A percentile compares a stretch with the other conserved stretches of the same genome.
These are phyloP conservation scores for Quercus robur DNA, from an alignment of 306 rosid species.

Conservation along the genomic window DNA sequence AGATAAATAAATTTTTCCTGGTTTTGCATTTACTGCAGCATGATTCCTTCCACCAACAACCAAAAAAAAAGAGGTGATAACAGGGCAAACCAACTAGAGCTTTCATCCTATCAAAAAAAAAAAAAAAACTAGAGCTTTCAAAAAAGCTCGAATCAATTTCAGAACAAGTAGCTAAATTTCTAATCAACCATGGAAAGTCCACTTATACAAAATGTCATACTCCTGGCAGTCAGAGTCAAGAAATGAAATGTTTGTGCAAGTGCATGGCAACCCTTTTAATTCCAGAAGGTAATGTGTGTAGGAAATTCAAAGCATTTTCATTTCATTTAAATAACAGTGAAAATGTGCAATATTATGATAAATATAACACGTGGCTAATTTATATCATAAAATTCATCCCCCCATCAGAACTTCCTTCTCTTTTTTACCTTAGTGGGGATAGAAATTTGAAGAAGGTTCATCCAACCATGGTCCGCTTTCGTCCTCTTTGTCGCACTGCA, in stretches of 20 bases:
- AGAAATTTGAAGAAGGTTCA: slow-evolving; percentile 28
- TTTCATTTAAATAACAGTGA: background rate
- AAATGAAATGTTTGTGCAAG: background rate
- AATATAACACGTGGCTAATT: slow-evolving; percentile 6
- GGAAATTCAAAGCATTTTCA: background rate
- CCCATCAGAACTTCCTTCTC: background rate
- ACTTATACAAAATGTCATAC: background rate
- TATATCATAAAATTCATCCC: slow-evolving; percentile 4
- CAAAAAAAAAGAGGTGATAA: too few species aligned
- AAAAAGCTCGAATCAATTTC: background rate
- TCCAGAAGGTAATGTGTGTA: background rate
- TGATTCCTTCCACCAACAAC: too few species aligned
- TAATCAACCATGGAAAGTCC: background rate
- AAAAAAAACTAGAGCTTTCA: too few species aligned
- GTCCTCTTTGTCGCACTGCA: slow-evolving; percentile 85
- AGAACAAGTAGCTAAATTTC: background rate
- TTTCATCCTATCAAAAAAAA: too few species aligned
- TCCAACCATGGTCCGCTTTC: slow-evolving; percentile 95
- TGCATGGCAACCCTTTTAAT: slow-evolving; percentile 1
- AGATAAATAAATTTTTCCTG: background rate
- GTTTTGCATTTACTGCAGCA: background rate
- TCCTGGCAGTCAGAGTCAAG: background rate
- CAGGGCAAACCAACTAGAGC: too few species aligned
- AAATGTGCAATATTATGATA: slow-evolving; percentile 1
- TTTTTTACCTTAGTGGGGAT: background rate